A percentile compares a stretch with the other conserved stretches of the same genome.
These are phyloP conservation scores for Podospora pseudoanserina DNA, from an alignment of 495 filamentous ascomycete genomes.

Conservation along the genomic window DNA sequence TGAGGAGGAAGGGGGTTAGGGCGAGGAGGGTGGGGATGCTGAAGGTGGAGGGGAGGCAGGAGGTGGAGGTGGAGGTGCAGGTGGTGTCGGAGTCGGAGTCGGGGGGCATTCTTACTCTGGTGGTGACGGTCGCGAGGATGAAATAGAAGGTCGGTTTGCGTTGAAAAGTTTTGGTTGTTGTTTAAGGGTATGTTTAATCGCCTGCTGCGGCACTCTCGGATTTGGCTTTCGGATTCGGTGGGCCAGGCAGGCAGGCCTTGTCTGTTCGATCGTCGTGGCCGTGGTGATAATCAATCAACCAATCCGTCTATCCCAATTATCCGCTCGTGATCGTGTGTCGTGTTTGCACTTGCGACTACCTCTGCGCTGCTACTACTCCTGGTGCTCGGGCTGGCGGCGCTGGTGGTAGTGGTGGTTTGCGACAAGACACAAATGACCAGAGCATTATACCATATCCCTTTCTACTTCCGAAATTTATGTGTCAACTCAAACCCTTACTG, in stretches of 20 bases:
- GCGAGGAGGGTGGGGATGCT: slow-evolving; percentile 32
- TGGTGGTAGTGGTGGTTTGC: slow-evolving; percentile 1
- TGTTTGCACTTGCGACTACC: not conserved
- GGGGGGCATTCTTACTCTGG: not conserved
- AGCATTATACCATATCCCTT: slow-evolving; percentile 4
- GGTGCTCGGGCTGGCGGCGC: not conserved
- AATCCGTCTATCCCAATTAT: not conserved
- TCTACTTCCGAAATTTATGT: not conserved
- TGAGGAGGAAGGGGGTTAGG: slow-evolving; percentile 52
- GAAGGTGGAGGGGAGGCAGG: slow-evolving; percentile 32
- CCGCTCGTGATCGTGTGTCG: too few species aligned
- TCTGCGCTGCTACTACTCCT: not conserved
- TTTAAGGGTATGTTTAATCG: too few species aligned
- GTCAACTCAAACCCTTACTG: not conserved
- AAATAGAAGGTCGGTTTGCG: not conserved
- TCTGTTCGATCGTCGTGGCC: not conserved
- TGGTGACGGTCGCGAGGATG: too few species aligned
- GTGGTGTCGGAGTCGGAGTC: not conserved
- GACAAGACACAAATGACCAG: not conserved
- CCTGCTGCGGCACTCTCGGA: not conserved
- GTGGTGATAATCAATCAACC: not conserved
- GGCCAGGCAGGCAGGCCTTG: not conserved
- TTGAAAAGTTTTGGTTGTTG: not conserved
- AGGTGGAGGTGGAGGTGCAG: slow-evolving; percentile 30
- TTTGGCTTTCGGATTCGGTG: not conserved